A percentile compares a stretch with the other conserved stretches of the same genome.
Evolutionary conservation across 2,329 filamentous ascomycete genomes (phyloP).

Genomic region (Trichoderma asperellum): DNA sequence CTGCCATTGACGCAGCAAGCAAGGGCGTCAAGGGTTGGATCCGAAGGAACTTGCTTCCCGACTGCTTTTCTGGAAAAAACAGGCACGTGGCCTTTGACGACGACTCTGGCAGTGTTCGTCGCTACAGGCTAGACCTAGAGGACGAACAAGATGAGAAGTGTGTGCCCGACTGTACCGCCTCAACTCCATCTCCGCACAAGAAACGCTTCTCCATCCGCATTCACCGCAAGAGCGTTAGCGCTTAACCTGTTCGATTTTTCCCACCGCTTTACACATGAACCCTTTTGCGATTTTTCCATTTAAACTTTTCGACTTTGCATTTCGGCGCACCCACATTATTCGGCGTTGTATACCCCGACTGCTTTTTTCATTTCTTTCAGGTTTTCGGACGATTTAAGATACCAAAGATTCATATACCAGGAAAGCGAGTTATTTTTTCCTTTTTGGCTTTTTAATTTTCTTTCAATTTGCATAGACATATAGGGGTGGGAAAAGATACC

Average conservation of each 20-base stretch:
- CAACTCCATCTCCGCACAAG: slow-evolving; percentile 32
- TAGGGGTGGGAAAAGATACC: neutral
- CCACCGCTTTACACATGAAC: slow-evolving; percentile 2
- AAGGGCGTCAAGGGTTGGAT: slow-evolving; percentile 65
- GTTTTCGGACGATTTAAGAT: slow-evolving; percentile 17
- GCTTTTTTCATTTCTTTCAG: slow-evolving; percentile 12
- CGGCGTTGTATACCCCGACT: slow-evolving; percentile 44
- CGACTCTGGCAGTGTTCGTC: slow-evolving; percentile 64
- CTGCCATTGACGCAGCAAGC: slow-evolving; percentile 66
- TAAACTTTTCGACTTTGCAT: slow-evolving; percentile 32
- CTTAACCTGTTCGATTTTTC: slow-evolving; percentile 13
- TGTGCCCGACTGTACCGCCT: slow-evolving; percentile 7
- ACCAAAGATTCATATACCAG: slow-evolving; percentile 23
- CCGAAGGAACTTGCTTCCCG: slow-evolving; percentile 60
- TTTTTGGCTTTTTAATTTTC: neutral
- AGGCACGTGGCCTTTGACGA: slow-evolving; percentile 62
- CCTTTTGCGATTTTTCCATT: slow-evolving; percentile 2
- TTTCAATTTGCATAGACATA: slow-evolving; percentile 8
- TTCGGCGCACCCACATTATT: slow-evolving; percentile 37
- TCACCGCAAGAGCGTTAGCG: slow-evolving; percentile 35
- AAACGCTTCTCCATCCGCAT: slow-evolving; percentile 39
- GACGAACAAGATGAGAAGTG: slow-evolving; percentile 44
- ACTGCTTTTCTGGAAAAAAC: slow-evolving; percentile 60
- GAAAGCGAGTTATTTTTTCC: slow-evolving; percentile 4
- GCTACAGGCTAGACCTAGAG: slow-evolving; percentile 64